These are phyloP conservation scores for Dactylellina leptospora DNA, from an alignment of 2,329 filamentous ascomycete species.

Conservation along the genomic window DNA sequence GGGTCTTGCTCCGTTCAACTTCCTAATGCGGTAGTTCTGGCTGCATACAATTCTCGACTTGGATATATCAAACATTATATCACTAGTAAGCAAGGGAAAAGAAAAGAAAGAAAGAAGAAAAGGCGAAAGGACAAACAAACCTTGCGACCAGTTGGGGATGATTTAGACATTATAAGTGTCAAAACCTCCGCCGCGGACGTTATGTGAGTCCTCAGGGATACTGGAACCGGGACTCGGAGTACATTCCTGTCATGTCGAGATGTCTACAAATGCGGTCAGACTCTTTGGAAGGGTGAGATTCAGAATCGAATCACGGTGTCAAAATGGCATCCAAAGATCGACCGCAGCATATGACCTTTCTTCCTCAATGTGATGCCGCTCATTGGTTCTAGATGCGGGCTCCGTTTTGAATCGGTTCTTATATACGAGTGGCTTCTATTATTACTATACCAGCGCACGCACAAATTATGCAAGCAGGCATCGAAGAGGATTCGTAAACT, in stretches of 20 bases:
- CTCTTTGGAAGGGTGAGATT: background rate
- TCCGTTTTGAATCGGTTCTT: conserved; percentile 12
- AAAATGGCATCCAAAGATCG: too few relatives aligned
- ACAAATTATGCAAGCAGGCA: background rate
- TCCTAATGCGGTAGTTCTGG: conserved; percentile 34
- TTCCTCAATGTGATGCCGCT: too few relatives aligned
- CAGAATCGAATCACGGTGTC: too few relatives aligned
- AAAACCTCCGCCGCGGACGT: conserved; percentile 29
- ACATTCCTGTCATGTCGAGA: background rate
- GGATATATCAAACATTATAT: conserved; percentile 36
- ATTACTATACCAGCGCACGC: background rate
- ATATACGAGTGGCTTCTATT: background rate
- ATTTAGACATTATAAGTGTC: too few relatives aligned
- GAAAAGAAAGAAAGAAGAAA: conserved; percentile 12
- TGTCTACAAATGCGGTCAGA: background rate
- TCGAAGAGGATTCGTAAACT: background rate
- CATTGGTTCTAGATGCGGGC: background rate
- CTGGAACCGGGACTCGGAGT: background rate
- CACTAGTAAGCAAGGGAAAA: too few relatives aligned
- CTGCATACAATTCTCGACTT: conserved; percentile 11
- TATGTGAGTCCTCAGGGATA: background rate
- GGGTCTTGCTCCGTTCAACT: conserved; percentile 30
- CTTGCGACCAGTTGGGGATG: too few relatives aligned
- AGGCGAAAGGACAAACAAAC: too few relatives aligned
- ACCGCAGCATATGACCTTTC: too few relatives aligned